phyloP scores from a whole-genome alignment of 129 eudicot genomes.

The Tanacetum coccineum region DNA sequence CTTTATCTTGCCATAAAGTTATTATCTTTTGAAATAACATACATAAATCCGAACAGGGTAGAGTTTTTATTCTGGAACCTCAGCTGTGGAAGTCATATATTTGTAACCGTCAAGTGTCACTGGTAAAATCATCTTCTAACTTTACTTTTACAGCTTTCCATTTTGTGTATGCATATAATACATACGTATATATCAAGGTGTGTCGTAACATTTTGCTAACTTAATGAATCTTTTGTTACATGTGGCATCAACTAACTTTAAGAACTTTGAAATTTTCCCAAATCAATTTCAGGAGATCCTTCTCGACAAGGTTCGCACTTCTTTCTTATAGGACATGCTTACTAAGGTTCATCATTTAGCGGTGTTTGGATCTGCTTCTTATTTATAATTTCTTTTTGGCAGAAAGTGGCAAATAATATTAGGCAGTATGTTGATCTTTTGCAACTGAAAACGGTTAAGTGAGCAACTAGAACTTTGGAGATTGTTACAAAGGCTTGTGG shows the following conservation, averaged over 20 bases:
- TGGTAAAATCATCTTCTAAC: constrained; percentile 38
- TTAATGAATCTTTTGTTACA: constrained; percentile 38
- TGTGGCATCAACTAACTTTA: constrained; percentile 58
- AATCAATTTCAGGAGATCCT: constrained; percentile 76
- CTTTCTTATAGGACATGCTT: too few species aligned
- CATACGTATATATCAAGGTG: too few species aligned
- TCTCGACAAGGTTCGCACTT: constrained; percentile 68
- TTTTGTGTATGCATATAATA: too few species aligned
- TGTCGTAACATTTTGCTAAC: too few species aligned
- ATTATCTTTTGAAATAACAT: not conserved
- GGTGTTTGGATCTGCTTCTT: too few species aligned
- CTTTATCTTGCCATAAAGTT: not conserved
- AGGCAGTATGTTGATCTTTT: too few species aligned
- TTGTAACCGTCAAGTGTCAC: constrained; percentile 69
- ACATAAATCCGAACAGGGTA: constrained; percentile 48
- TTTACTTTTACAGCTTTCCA: not conserved
- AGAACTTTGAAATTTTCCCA: constrained; percentile 43
- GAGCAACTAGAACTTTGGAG: too few species aligned
- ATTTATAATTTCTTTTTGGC: too few species aligned
- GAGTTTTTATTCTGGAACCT: constrained; percentile 85
- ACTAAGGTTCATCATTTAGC: too few species aligned
- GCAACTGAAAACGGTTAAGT: too few species aligned
- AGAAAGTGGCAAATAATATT: too few species aligned
- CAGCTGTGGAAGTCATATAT: constrained; percentile 88
- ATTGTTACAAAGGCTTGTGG: too few species aligned